Percentiles rank a stretch among this genome's conserved stretches.
Evolutionary conservation across 2,329 filamentous ascomycete species (phyloP).

Genomic region (Penicillium sp.): DNA sequence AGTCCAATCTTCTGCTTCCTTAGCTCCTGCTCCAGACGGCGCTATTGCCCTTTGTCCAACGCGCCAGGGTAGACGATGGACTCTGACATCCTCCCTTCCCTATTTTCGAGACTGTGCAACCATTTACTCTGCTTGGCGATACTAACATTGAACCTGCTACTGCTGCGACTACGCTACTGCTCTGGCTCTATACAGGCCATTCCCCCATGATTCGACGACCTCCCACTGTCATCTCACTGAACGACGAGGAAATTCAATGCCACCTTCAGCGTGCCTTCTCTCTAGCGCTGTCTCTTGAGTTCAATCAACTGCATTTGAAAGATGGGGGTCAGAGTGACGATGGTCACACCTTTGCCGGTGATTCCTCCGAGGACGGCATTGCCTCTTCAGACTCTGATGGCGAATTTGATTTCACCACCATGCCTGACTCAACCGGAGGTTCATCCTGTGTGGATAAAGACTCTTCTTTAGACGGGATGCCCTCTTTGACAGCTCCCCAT

Average conservation of each 20-base stretch:
- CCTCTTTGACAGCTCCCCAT: not conserved
- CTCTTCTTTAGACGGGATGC: not conserved
- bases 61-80: not conserved
- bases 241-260: conserved; percentile 32
- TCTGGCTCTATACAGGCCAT: no score
- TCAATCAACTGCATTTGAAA: conserved; percentile 17
- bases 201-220: conserved; percentile 34
- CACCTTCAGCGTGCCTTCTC: conserved; percentile 27
- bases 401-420: not conserved
- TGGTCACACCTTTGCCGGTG: conserved; percentile 1
- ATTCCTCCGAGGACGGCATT: not conserved
- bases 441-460: not conserved
- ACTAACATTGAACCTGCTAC: not conserved
- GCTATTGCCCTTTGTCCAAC: not conserved
- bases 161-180: no score
- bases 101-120: conserved; percentile 3
- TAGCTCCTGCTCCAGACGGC: not conserved
- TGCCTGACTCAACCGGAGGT: not conserved
- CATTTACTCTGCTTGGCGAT: not conserved
- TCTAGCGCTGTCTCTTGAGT: conserved; percentile 13
- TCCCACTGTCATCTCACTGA: conserved; percentile 33
- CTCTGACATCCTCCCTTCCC: not conserved
- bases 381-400: conserved; percentile 1
- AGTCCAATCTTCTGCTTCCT: not conserved
- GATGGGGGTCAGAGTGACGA: conserved; percentile 10